Base-by-base conservation (phyloP, 2,329 filamentous ascomycete genomes). In the Trichothecium roseum region DNA sequence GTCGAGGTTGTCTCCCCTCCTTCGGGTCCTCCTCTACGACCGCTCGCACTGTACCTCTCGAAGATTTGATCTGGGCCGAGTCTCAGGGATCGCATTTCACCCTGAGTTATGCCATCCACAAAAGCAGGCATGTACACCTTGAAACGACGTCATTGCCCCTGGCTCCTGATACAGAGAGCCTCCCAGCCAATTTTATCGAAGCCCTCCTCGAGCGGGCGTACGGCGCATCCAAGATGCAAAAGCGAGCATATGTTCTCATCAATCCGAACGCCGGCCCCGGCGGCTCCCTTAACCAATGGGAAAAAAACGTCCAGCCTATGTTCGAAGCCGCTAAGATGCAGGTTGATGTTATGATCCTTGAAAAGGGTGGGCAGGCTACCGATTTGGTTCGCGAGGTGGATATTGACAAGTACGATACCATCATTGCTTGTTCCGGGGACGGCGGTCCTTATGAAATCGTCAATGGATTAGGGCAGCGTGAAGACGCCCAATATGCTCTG, bases 261-360 rank as follows among this genome's bases (percentile, higher is more conserved):
- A 98, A 98, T 56, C 91, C 91, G 0, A 82, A 88, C 48, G 85
- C 87, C 12, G 91, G 91, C 0, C 83, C 86, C 29, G 89, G 89
- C 28, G 63, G 60, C 29, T 89, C 87, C 2, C 62, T 74, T 41
- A 82, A 76, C 51, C 70, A 78, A 43, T 96, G 87, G 71, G 63
- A 78, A 38, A 72, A 70, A 30, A 71, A 89, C 43, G 82, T 88
- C 31, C 78, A 81, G 50, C 88, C 89, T 8, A 72, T 98, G 24
- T 78, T 98, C 41, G 74, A 79, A 13, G 87, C 87, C 0, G 88
- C 91, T 1, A 69, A 75, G 35, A 91, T 89, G 65, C 60, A 72
- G 28, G 56, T 94, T 16, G 82, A 93, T 44, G 70, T 87, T 9
- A 73, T 84, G 43, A 68, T 66, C 34, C 93, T 93, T 2, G 70